These are phyloP conservation scores for Colletotrichum liaoningense DNA, from an alignment of 2,329 filamentous ascomycete species.

Conservation along the genomic window DNA sequence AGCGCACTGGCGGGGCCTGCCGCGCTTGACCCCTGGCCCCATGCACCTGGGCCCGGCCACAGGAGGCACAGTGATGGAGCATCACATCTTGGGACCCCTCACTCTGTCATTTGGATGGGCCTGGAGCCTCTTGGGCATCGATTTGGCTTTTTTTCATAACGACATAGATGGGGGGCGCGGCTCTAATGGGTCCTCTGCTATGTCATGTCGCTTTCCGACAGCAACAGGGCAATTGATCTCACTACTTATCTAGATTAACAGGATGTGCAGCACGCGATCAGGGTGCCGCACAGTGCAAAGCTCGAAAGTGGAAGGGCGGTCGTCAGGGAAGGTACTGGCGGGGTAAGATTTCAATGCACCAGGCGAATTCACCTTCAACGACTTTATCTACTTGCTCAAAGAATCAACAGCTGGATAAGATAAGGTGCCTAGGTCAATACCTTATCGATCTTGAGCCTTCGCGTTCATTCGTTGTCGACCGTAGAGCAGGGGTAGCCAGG, in stretches of 20 bases:
- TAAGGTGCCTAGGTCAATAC: background rate
- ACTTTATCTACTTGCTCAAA: background rate
- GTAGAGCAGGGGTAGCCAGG: slow-evolving; percentile 9
- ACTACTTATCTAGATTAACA: background rate
- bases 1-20: slow-evolving; percentile 13
- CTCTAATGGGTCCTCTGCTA: background rate
- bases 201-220: background rate
- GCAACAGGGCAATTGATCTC: background rate
- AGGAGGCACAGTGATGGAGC: background rate
- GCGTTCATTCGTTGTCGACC: background rate
- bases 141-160: background rate
- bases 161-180: background rate
- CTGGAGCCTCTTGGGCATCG: background rate
- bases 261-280: background rate
- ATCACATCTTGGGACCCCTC: slow-evolving; percentile 5
- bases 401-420: background rate
- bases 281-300: background rate
- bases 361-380: background rate
- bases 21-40: slow-evolving; percentile 19
- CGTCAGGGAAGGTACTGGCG: background rate
- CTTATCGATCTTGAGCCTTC: background rate
- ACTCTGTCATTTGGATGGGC: slow-evolving; percentile 2
- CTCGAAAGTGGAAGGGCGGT: too few species aligned
- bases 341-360: background rate
- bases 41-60: background rate